A percentile compares a stretch with the other conserved stretches of the same genome.
These are phyloP conservation scores for Rubroshorea leprosula DNA, from an alignment of 345 rosid genomes.

Conservation along the genomic window DNA sequence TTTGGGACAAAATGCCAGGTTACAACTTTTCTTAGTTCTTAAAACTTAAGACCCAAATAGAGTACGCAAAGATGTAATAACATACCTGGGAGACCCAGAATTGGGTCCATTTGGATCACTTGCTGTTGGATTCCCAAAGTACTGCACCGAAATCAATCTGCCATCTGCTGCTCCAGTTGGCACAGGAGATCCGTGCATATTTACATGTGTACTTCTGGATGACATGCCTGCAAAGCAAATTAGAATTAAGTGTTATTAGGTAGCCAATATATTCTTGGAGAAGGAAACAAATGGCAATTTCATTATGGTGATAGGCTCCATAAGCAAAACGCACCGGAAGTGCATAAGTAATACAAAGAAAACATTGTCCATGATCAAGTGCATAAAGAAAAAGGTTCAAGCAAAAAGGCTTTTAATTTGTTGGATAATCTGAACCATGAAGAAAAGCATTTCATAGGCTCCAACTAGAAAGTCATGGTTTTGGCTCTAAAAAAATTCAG, in stretches of 20 bases:
- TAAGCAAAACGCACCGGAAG: too few species aligned
- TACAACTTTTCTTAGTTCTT: too few species aligned
- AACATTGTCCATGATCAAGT: neutral
- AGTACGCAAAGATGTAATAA: neutral
- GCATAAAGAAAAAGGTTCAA: too few species aligned
- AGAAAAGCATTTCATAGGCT: too few species aligned
- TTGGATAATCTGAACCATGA: too few species aligned
- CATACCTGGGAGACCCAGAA: constrained; percentile 46
- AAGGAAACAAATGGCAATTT: too few species aligned
- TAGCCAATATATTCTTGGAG: neutral
- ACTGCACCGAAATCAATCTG: constrained; percentile 50
- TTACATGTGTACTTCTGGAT: constrained; percentile 31
- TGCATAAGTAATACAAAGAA: neutral
- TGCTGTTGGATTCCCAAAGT: constrained; percentile 40
- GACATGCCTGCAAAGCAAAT: constrained; percentile 51
- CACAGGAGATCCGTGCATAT: constrained; percentile 38
- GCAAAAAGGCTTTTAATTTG: too few species aligned
- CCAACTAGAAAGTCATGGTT: too few species aligned
- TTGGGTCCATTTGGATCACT: constrained; percentile 29
- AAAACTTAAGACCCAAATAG: neutral
- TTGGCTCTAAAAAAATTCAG: neutral
- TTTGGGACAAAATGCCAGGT: neutral
- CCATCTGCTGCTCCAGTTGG: constrained; percentile 36
- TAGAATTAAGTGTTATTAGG: neutral
- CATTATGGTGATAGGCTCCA: too few species aligned